Base-by-base conservation (phyloP, 2,329 filamentous ascomycete genomes). In the Capronia coronata region DNA sequence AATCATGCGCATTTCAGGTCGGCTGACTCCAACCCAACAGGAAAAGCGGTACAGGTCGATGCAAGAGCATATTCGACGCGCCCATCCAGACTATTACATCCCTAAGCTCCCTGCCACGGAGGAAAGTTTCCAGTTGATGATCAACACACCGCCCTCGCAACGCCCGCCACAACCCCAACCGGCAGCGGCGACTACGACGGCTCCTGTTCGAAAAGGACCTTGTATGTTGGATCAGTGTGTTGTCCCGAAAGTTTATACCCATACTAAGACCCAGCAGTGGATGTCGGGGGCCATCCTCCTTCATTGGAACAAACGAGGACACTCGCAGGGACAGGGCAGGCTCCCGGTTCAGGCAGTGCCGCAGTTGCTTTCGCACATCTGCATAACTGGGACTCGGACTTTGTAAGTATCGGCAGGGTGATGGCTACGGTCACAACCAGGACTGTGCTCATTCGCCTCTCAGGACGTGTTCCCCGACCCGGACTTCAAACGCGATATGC, bases 51-150 rank as follows among this genome's bases (percentile, higher is more conserved):
- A 90, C 74, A 89, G 93, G 69, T 97, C 91, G 57, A 97, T 98
- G 88, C 93, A 97, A 72, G 93, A 98, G 78, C 93, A 98, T 67
- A 97, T 98, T 64, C 87, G 93, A 63, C 84, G 93, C 69, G 91
- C 93, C 60, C 93, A 98, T 68, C 91, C 91, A 54, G 89, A 94
- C 68, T 86, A 96, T 69, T 97, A 97, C 73, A 94, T 98, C 62
- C 84, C 93, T 43, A 96, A 97, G 79, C 85, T 97, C 62, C 91
- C 93, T 60, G 93, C 93, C 42, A 98, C 91, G 61, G 91, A 96
- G 70, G 91, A 97, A 72, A 96, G 89, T 82, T 96, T 98, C 71
- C 75, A 86, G 64, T 77, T 95, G 68, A 97, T 97, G 93, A 87
- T 97, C 69, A 94, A 83, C 68, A 89, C 87, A 59, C 85, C 88